Evolutionary conservation across 208 protist species (phyloP), one percentile per base, ranked within the genome.

Genomic region (Trypanosoma cruzi): DNA sequence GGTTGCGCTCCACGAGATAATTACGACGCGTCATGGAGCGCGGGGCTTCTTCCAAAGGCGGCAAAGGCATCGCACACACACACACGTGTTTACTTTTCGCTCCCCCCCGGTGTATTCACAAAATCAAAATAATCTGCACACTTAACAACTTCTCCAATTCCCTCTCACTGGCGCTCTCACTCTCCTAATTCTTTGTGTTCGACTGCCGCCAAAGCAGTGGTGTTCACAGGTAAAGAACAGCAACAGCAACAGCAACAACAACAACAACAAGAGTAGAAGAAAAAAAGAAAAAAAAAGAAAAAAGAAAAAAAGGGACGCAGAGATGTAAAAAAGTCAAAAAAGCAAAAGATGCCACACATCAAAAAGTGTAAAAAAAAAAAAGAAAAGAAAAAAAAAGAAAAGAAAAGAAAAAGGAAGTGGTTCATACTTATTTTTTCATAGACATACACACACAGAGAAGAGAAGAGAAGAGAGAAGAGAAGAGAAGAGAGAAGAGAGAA

Each of bases 1-100:
- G 90, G 72, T 95, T 93, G 52, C 68, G 78, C 78, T 93, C 87
- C 4, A 95, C 90, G 18, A 95, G 85, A 73, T 84, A 89, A 70
- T 95, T 73, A 58, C 80, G 84, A 26, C 90, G 86, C 44, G 73
- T 82, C 90, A 95, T 95, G 65, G 62, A 80, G 24, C 66, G 71
- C 11, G 77, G 71, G 20, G 83, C 82, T 13, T 73, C 64, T 65
- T 88, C 86, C 67, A 93, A 57, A 16, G 89, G 89, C 14, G 84
- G 89, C 5, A 87, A 66, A 44, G 85, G 68, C 73, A 81, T 83
- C 18, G 31, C 24, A 54, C 22, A 4, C 52, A 7, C n/a, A n/a
- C n/a, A n/a, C n/a, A n/a, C n/a, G n/a, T n/a, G 26, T 46, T 58
- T 29, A 26, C 24, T 50, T 7, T 49, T 50, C 20, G 10, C n/a